Percentiles rank a stretch among this genome's conserved stretches.
These are phyloP conservation scores for Leersia perrieri DNA, from an alignment of 176 grass and related monocot species.

Conservation along the genomic window DNA sequence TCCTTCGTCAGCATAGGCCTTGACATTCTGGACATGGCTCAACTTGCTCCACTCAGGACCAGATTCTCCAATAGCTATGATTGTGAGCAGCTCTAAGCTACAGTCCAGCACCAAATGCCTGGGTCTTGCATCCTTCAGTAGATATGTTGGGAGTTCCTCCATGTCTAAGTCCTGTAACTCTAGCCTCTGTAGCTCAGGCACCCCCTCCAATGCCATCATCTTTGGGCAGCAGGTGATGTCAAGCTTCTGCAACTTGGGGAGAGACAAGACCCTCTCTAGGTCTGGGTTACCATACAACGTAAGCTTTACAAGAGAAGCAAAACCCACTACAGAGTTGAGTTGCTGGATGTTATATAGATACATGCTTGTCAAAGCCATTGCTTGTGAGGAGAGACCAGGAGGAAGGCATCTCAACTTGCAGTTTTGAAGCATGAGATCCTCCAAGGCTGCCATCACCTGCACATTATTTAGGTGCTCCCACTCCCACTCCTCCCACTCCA, in stretches of 20 bases:
- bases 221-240: not conserved
- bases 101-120: not conserved
- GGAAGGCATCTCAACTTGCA: slow-evolving; percentile 26
- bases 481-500: slow-evolving; percentile 43
- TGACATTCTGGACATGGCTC: not conserved
- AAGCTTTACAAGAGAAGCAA: not conserved
- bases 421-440: not conserved
- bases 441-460: slow-evolving; percentile 14
- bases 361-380: not conserved
- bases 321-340: not conserved
- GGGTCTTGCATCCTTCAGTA: not conserved
- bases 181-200: not conserved
- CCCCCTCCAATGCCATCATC: not conserved
- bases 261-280: not conserved
- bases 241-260: not conserved
- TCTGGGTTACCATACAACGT: not conserved
- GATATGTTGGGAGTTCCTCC: not conserved
- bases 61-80: not conserved
- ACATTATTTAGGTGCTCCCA: slow-evolving; percentile 25
- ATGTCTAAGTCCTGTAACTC: not conserved
- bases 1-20: not conserved
- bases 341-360: rapidly evolving
- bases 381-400: not conserved
- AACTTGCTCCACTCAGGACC: not conserved
- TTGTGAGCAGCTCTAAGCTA: not conserved